These are phyloP conservation scores for Fusarium siculi DNA, from an alignment of 2,329 filamentous ascomycete genomes.

Conservation along the genomic window DNA sequence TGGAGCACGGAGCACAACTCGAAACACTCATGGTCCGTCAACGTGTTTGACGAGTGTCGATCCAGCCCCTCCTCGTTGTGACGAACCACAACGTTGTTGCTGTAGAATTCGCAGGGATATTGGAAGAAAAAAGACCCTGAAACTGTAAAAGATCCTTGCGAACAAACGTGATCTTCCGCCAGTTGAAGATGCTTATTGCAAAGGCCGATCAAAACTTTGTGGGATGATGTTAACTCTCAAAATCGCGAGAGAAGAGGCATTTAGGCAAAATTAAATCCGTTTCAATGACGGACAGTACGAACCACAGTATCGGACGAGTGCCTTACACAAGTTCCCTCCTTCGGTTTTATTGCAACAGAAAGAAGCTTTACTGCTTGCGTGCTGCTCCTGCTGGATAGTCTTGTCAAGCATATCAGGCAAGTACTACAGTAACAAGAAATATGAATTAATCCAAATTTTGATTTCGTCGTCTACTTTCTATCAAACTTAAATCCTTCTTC, in stretches of 20 bases:
- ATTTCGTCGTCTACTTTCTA: neutral
- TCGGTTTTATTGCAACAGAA: neutral
- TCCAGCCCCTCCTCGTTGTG: slow-evolving; percentile 11
- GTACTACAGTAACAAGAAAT: neutral
- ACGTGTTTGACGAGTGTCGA: slow-evolving; percentile 37
- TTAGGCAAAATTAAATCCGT: neutral
- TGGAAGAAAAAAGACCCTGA: slow-evolving; percentile 16
- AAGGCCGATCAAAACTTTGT: neutral
- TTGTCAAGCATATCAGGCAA: neutral
- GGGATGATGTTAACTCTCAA: neutral
- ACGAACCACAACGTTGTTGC: slow-evolving; percentile 4
- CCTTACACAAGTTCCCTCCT: neutral
- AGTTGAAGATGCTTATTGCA: neutral
- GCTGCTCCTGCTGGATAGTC: neutral
- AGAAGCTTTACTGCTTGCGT: neutral
- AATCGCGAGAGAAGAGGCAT: neutral
- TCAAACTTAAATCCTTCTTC: neutral
- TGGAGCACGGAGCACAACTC: slow-evolving; percentile 27
- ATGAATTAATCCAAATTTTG: neutral
- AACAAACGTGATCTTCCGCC: neutral
- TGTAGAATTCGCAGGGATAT: slow-evolving; percentile 22
- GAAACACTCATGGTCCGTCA: slow-evolving; percentile 27
- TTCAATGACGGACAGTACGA: neutral
- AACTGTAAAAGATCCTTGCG: slow-evolving; percentile 11
- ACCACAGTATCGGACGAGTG: neutral